Conservation (phyloP, 257 asterid genomes). For the Penstemon barbatus region DNA sequence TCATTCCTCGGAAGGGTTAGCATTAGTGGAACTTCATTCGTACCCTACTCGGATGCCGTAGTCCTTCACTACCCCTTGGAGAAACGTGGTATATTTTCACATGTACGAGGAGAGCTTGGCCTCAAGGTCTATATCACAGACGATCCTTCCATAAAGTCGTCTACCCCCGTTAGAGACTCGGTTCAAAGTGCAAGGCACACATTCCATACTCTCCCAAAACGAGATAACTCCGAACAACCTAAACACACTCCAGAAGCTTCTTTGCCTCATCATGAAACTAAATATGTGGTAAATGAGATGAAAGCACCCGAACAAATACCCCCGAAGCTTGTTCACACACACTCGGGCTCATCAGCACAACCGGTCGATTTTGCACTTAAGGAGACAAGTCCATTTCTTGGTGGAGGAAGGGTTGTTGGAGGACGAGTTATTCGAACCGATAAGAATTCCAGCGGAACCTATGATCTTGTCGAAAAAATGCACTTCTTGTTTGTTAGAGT, state of each 20-base stretch:
- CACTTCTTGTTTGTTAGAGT: conserved; percentile 83
- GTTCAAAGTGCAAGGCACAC: conserved; percentile 62
- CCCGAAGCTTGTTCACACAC: conserved; percentile 66
- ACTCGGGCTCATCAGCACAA: conserved; percentile 64
- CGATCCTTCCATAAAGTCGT: conserved; percentile 67
- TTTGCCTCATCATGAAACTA: conserved; percentile 45
- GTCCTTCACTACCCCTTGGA: conserved; percentile 81
- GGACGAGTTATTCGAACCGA: conserved; percentile 75
- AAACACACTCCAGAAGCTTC: conserved; percentile 38
- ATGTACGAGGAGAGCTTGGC: conserved; percentile 81
- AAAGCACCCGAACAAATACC: conserved; percentile 74
- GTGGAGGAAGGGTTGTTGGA: conserved; percentile 85
- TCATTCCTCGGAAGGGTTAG: conserved; percentile 80
- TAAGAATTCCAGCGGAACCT: conserved; percentile 56
- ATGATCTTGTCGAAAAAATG: conserved; percentile 93
- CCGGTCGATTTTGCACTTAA: conserved; percentile 77
- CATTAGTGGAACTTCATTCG: conserved; percentile 78
- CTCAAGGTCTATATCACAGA: conserved; percentile 80
- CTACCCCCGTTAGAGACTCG: conserved; percentile 41
- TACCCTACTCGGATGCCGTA: conserved; percentile 71
- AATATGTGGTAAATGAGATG: conserved; percentile 62
- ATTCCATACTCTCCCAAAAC: conserved; percentile 74
- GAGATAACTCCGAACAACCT: conserved; percentile 39
- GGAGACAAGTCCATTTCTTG: conserved; percentile 90
- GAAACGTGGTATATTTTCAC: conserved; percentile 82